phyloP scores from a whole-genome alignment of 2,329 filamentous ascomycete species.

The Fusarium albosuccineum region DNA sequence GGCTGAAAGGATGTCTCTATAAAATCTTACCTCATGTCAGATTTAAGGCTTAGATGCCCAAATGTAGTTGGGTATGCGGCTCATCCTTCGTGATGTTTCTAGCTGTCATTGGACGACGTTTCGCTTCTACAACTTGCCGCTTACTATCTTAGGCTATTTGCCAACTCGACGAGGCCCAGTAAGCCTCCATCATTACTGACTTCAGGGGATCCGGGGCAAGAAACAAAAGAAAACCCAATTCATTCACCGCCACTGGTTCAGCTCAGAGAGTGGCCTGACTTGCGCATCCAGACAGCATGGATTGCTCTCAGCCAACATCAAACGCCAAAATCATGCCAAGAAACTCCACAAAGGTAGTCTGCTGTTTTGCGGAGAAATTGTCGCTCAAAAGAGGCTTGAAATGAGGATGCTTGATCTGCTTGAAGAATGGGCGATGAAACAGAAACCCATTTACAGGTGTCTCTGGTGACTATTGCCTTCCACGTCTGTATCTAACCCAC shows the following conservation, averaged over 20 bases:
- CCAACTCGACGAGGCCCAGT: neutral
- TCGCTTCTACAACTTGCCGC: neutral
- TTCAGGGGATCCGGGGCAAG: neutral
- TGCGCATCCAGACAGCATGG: slow-evolving; percentile 5
- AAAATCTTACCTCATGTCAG: slow-evolving; percentile 15
- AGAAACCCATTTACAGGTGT: neutral
- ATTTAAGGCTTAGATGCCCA: neutral
- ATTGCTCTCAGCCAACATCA: neutral
- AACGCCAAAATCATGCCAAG: neutral
- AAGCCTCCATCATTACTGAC: neutral
- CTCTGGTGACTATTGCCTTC: neutral
- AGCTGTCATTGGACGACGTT: neutral
- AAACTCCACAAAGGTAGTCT: neutral
- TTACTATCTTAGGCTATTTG: neutral
- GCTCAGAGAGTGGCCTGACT: slow-evolving; percentile 11
- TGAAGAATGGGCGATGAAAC: neutral
- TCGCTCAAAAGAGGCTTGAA: neutral
- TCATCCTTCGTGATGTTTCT: neutral
- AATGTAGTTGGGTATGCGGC: neutral
- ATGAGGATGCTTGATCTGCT: neutral
- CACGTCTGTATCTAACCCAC: slow-evolving; percentile 6
- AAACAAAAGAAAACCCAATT: neutral
- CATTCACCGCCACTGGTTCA: slow-evolving; percentile 5
- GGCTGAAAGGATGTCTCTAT: neutral
- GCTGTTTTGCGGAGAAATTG: slow-evolving; percentile 7